These are phyloP conservation scores for Delitschia confertaspora DNA, from an alignment of 495 filamentous ascomycete genomes.

Conservation along the genomic window DNA sequence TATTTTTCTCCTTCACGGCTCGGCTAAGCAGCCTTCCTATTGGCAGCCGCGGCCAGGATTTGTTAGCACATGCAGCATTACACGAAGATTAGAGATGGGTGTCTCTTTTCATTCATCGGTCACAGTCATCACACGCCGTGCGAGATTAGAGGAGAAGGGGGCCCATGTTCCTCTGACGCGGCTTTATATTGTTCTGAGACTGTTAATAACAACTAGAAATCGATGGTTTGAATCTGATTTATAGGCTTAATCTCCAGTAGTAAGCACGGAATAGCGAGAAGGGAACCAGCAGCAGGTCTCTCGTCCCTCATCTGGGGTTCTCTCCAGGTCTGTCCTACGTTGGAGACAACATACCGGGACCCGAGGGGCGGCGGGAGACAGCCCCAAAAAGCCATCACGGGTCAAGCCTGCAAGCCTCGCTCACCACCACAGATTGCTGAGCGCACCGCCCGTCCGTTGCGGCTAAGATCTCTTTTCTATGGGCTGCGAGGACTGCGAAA, in stretches of 20 bases:
- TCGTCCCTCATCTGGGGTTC: too few relatives aligned
- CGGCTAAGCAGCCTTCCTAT: conserved; percentile 13
- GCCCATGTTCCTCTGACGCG: background rate
- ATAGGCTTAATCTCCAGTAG: too few relatives aligned
- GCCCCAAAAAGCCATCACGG: conserved; percentile 12
- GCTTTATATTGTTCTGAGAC: background rate
- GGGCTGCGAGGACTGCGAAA: too few relatives aligned
- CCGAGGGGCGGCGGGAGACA: background rate
- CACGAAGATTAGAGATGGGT: conserved; percentile 14
- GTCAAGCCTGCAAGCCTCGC: background rate
- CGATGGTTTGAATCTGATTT: too few relatives aligned
- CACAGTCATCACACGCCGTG: background rate
- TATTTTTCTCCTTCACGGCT: conserved; percentile 12
- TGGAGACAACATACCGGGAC: too few relatives aligned
- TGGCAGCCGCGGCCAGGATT: conserved; percentile 7
- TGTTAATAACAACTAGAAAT: background rate
- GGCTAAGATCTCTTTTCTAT: conserved; percentile 10
- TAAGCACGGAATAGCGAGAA: too few relatives aligned
- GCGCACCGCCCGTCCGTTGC: conserved; percentile 10
- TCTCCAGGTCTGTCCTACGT: too few relatives aligned
- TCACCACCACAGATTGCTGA: conserved; percentile 5
- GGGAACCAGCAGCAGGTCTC: background rate
- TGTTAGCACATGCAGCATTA: conserved; percentile 15
- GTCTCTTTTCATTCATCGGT: conserved; percentile 17
- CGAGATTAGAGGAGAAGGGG: background rate